These are phyloP conservation scores for Botrytis elliptica DNA, from an alignment of 2,329 filamentous ascomycete genomes.

Conservation along the genomic window DNA sequence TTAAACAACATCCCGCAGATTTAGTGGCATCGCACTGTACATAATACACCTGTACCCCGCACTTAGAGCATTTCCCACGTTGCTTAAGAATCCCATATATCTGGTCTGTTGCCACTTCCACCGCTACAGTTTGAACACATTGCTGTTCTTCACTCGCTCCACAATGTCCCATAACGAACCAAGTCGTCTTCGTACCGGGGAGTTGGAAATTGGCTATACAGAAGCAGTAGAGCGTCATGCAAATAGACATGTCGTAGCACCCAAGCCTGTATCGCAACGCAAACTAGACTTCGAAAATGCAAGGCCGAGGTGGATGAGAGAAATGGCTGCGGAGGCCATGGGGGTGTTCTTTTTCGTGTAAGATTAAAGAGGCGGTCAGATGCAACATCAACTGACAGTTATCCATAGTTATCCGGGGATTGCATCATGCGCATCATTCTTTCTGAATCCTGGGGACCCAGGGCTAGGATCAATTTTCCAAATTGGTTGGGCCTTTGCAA, in stretches of 20 bases:
- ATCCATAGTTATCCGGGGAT: conserved; percentile 46
- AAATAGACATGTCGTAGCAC: conserved; percentile 49
- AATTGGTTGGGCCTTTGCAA: conserved; percentile 54
- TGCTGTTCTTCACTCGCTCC: background rate
- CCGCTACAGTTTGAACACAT: background rate
- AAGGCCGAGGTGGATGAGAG: conserved; percentile 53
- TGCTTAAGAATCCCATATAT: conserved; percentile 1
- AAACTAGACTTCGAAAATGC: conserved; percentile 55
- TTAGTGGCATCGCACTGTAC: background rate
- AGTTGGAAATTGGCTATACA: conserved; percentile 52
- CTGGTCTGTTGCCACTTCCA: conserved; percentile 2
- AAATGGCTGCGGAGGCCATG: conserved; percentile 55
- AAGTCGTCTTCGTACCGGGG: conserved; percentile 31
- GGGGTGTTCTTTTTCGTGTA: conserved; percentile 57
- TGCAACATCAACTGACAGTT: conserved; percentile 28
- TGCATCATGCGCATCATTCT: conserved; percentile 52
- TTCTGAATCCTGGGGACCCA: conserved; percentile 45
- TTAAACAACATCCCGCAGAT: background rate
- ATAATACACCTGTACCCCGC: conserved; percentile 10
- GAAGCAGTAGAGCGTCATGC: conserved; percentile 53
- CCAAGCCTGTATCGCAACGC: conserved; percentile 52
- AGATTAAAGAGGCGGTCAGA: background rate
- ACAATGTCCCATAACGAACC: conserved; percentile 24
- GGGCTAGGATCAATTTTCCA: conserved; percentile 54
- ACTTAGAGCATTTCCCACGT: background rate